Conservation (phyloP, 257 asterid genomes). For the Solanum clarkiae region DNA sequence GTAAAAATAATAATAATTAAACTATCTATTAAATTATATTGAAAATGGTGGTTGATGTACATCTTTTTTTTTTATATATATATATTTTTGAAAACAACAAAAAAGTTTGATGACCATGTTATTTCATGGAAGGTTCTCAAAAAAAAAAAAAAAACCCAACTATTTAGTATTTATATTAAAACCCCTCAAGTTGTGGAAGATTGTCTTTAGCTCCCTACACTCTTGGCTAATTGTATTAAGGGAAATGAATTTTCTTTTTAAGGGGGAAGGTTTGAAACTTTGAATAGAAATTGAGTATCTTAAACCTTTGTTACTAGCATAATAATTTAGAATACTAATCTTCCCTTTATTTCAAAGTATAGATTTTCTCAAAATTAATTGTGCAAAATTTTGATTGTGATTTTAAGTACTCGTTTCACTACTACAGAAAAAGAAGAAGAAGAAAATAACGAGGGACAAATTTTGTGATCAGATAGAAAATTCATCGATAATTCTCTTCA, state of each 20-base stretch:
- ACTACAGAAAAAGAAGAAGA: neutral
- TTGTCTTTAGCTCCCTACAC: neutral
- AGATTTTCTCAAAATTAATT: neutral
- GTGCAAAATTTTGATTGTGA: neutral
- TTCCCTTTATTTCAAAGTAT: neutral
- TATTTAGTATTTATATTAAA: neutral
- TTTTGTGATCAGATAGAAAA: neutral
- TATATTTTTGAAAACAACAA: neutral
- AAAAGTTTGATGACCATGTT: neutral
- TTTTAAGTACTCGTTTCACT: neutral
- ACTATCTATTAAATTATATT: neutral
- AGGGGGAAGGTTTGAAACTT: neutral
- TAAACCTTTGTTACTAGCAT: neutral
- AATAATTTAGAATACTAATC: too few relatives aligned
- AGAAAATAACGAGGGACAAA: neutral
- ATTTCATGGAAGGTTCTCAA: slow-evolving; percentile 2
- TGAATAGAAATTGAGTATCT: neutral
- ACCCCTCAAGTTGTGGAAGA: neutral
- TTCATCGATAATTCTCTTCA: neutral
- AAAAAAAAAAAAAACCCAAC: too few relatives aligned
- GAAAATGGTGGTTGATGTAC: slow-evolving; percentile 3
- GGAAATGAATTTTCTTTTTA: neutral
- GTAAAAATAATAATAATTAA: neutral
- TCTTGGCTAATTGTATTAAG: neutral
- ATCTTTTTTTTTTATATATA: neutral